A percentile compares a stretch with the other conserved stretches of the same genome.
Conservation (phyloP, 495 filamentous ascomycete species). For the Pyronema omphalodes region DNA sequence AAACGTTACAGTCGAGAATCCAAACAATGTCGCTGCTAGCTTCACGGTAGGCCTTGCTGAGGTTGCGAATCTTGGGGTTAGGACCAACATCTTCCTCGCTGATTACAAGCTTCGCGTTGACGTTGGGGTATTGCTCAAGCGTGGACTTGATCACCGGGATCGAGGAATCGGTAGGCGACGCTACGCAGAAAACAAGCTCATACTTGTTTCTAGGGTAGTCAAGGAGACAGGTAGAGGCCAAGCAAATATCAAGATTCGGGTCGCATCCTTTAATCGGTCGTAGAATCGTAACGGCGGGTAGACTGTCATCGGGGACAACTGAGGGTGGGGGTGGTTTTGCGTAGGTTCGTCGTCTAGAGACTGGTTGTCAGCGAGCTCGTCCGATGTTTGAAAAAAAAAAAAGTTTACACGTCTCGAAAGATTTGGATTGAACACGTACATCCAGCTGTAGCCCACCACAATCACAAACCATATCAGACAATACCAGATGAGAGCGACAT, state of each 20-base stretch:
- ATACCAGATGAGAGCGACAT: not conserved
- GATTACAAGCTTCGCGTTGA: conserved; percentile 58
- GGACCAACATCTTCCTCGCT: conserved; percentile 89
- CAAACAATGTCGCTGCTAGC: conserved; percentile 82
- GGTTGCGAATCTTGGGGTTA: conserved; percentile 95
- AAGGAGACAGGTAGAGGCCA: conserved; percentile 76
- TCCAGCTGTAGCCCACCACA: not conserved
- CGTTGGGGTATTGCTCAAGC: conserved; percentile 48
- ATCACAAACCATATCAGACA: not conserved
- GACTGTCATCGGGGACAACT: conserved; percentile 4
- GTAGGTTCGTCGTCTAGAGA: conserved; percentile 31
- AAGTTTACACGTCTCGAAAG: not conserved
- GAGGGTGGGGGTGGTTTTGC: conserved; percentile 23
- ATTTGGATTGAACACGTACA: not conserved
- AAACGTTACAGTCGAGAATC: conserved; percentile 94
- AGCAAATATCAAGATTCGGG: conserved; percentile 73
- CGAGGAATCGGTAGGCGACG: conserved; percentile 58
- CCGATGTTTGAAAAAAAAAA: not conserved
- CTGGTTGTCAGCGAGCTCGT: not conserved
- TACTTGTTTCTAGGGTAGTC: conserved; percentile 60
- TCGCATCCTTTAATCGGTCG: conserved; percentile 89
- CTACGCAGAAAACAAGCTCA: conserved; percentile 68
- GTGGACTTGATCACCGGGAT: conserved; percentile 54
- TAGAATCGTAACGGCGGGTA: conserved; percentile 80
- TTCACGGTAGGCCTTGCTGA: conserved; percentile 89